phyloP scores from a whole-genome alignment of 192 early-diverging fungal genomes.

The Chytriomyces confervae region DNA sequence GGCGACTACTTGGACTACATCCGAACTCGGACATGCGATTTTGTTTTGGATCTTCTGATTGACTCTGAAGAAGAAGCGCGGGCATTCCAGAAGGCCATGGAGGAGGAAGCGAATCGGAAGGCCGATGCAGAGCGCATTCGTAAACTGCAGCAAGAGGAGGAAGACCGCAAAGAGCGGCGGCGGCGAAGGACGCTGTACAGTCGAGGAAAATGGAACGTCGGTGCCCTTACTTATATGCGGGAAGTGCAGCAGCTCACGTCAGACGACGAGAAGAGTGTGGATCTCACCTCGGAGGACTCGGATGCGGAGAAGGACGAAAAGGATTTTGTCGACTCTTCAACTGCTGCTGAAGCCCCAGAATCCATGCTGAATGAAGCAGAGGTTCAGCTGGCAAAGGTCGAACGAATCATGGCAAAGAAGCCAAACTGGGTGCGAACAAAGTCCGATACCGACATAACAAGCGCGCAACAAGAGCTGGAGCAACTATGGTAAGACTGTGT shows the following conservation, averaged over 20 bases:
- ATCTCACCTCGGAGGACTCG: not conserved
- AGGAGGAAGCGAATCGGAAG: slow-evolving; percentile 48
- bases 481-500: slow-evolving; percentile 41
- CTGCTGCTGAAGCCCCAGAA: not conserved
- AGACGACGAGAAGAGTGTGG: not conserved
- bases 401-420: slow-evolving; percentile 21
- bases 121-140: slow-evolving; percentile 38
- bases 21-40: slow-evolving; percentile 43
- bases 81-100: slow-evolving; percentile 31
- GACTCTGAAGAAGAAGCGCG: slow-evolving; percentile 44
- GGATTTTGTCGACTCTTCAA: not conserved
- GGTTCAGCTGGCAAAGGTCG: not conserved
- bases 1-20: slow-evolving; percentile 48
- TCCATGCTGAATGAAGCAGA: not conserved
- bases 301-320: not conserved
- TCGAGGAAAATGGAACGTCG: slow-evolving; percentile 56
- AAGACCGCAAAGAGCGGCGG: slow-evolving; percentile 21
- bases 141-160: slow-evolving; percentile 39
- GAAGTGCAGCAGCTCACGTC: slow-evolving; percentile 42
- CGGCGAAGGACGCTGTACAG: slow-evolving; percentile 42
- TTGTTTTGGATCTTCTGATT: slow-evolving; percentile 50
- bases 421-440: slow-evolving; percentile 4
- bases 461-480: slow-evolving; percentile 55
- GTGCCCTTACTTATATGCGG: slow-evolving; percentile 57
- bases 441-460: slow-evolving; percentile 40